These are phyloP conservation scores for Leccinum fallax DNA, from an alignment of 1,284 basidiomycete species.

Conservation along the genomic window DNA sequence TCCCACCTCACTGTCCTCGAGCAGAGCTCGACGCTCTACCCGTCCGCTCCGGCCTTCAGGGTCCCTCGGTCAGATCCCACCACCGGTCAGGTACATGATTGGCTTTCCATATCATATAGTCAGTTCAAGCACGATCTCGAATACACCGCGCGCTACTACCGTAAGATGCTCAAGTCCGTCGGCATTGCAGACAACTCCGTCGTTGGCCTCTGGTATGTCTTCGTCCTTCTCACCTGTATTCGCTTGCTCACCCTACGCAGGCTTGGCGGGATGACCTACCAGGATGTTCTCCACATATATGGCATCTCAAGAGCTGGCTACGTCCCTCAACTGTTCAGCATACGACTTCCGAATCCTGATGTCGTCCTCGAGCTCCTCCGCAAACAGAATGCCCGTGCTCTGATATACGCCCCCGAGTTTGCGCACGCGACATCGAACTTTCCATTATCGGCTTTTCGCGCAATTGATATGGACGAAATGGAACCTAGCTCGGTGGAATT, in stretches of 20 bases:
- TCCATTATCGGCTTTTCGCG: conserved; percentile 50
- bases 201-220: conserved; percentile 64
- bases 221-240: conserved; percentile 4
- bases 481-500: conserved; percentile 41
- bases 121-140: conserved; percentile 60
- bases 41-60: conserved; percentile 52
- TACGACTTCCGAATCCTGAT: conserved; percentile 66
- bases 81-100: conserved; percentile 41
- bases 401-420: conserved; percentile 60
- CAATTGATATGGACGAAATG: conserved; percentile 44
- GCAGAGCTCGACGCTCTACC: conserved; percentile 44
- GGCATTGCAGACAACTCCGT: conserved; percentile 55
- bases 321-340: conserved; percentile 71
- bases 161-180: conserved; percentile 42
- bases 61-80: conserved; percentile 44
- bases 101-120: conserved; percentile 54
- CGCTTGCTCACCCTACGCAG: conserved; percentile 38
- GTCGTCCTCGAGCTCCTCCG: conserved; percentile 66
- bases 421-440: conserved; percentile 38
- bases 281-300: conserved; percentile 70
- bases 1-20: conserved; percentile 58
- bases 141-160: conserved; percentile 57
- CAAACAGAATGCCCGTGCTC: conserved; percentile 57
- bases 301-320: conserved; percentile 71
- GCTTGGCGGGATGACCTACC: conserved; percentile 67